Evolutionary conservation across 2,329 filamentous ascomycete genomes (phyloP), one percentile per base, ranked within the genome.

Genomic region (Lasiodiplodia hormozganensis): DNA sequence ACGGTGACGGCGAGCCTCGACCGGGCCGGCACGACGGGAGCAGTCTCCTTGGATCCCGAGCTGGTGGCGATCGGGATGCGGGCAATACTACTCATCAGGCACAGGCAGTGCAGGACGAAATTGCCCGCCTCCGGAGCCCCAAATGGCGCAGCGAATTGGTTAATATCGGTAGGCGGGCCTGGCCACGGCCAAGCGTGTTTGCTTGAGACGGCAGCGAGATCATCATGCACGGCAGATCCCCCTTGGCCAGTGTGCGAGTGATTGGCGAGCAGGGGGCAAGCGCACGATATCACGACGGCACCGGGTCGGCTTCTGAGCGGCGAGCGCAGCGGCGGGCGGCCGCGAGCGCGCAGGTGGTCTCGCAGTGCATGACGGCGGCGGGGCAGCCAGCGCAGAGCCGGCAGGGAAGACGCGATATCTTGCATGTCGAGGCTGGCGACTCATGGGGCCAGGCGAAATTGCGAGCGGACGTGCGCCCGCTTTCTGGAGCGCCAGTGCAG

Each of bases 151-250:
- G 60, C 43, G 40, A 38, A 52, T 64, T 64, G 60, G 60, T 49
- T 64, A 64, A 64, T 64, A 52, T 64, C 60, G 60, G 43, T 47
- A 52, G 47, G 31, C 60, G 60, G 60, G 60, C 60, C 60, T 64
- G 43, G 58, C 58, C 58, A 49, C 31, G 58, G 58, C 58, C 58
- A 62, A 51, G 60, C 60, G 43, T 47, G 38, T 64, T 47, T 36
- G 60, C 60, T 28, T 52, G 60, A 64, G 60, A 64, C 43, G 28
- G 60, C 40, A 64, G 40, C 60, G 43, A 36, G 60, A 64, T 64
- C 60, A 51, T 52, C 60, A 47, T 64, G 60, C 60, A 52, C 60
- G 60, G 60, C 60, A 51, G 60, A 64, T 64, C 60, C 60, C 60
- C 60, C 60, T 52, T 64, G 60, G 60, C 43, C 60, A 14, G 60